Conservation (phyloP, 148 eudicot genomes). For the Rhododendron henanense region DNA sequence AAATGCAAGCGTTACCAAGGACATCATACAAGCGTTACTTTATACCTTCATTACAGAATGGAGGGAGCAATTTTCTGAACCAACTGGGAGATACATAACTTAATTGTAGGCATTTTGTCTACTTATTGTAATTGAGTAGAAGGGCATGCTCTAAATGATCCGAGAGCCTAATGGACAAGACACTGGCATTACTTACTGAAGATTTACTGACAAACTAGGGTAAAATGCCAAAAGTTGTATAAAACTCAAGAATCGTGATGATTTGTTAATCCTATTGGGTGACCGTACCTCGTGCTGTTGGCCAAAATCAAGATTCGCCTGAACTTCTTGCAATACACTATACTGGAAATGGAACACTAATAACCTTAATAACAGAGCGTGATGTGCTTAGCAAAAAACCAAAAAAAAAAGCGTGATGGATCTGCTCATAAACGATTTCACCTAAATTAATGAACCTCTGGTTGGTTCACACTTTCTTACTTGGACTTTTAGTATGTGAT, state of each 20-base stretch:
- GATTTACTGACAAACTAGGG: not conserved
- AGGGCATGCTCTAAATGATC: not conserved
- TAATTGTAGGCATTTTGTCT: not conserved
- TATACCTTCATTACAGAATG: not conserved
- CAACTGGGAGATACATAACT: not conserved
- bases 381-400: too few relatives aligned
- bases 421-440: not conserved
- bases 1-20: not conserved
- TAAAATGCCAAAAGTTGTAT: not conserved
- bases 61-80: not conserved
- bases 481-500: not conserved
- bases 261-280: too few relatives aligned
- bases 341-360: not conserved
- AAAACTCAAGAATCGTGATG: too few relatives aligned
- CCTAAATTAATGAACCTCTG: not conserved
- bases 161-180: not conserved
- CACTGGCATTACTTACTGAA: not conserved
- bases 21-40: not conserved
- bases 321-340: not conserved
- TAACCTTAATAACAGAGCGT: too few relatives aligned
- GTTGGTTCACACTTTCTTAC: not conserved
- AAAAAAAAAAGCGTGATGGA: not conserved
- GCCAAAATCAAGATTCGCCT: not conserved
- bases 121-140: not conserved
- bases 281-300: not conserved